These are phyloP conservation scores for Epithele typhae DNA, from an alignment of 768 basidiomycete genomes.

Conservation along the genomic window DNA sequence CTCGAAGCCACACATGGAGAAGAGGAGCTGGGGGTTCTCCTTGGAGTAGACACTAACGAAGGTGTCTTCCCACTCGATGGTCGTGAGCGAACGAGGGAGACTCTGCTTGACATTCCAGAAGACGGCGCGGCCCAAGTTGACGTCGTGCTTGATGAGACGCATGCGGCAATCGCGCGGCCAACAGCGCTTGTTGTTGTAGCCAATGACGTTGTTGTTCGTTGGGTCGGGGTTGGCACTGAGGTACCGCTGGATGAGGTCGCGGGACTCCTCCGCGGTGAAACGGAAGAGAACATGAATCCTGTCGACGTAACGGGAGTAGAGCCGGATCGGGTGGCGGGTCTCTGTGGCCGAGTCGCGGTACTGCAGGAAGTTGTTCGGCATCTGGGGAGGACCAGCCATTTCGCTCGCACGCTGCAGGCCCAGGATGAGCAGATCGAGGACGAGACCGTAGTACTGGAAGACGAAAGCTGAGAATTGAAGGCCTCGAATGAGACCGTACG, in stretches of 20 bases:
- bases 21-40: conserved; percentile 95
- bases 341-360: conserved; percentile 94
- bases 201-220: conserved; percentile 98
- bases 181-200: conserved; percentile 98
- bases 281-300: conserved; percentile 94
- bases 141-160: conserved; percentile 98
- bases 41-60: conserved; percentile 96
- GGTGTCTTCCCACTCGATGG: conserved; percentile 99
- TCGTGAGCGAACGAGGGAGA: conserved; percentile 90
- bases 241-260: conserved; percentile 97
- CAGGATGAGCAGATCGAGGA: conserved; percentile 91
- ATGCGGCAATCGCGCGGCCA: conserved; percentile 99
- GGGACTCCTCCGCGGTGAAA: conserved; percentile 94
- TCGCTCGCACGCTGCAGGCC: conserved; percentile 98
- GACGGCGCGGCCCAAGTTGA: conserved; percentile 95
- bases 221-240: conserved; percentile 97
- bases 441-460: conserved; percentile 97
- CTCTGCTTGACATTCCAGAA: conserved; percentile 99
- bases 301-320: conserved; percentile 97
- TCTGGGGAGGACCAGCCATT: conserved; percentile 96
- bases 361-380: conserved; percentile 98
- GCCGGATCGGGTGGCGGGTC: conserved; percentile 94
- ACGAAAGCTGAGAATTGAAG: conserved; percentile 98
- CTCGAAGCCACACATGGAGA: conserved; percentile 99
- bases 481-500: conserved; percentile 94